phyloP scores from a whole-genome alignment of 345 rosid genomes.

The Raphanus sativus region DNA sequence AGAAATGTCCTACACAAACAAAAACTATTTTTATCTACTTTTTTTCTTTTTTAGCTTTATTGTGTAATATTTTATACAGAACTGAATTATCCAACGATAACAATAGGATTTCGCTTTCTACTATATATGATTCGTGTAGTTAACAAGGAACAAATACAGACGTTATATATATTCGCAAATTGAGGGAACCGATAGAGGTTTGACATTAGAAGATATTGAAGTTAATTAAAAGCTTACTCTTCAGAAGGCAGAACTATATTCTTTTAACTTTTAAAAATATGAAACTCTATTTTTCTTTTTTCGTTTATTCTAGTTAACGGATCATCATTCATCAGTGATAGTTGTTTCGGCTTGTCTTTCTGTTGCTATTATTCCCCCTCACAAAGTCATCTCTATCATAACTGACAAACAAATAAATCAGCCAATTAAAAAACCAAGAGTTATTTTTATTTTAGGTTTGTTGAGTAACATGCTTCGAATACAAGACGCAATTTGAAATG shows the following conservation, averaged over 20 bases:
- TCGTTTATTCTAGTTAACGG: background rate
- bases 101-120: background rate
- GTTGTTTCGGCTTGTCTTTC: background rate
- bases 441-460: background rate
- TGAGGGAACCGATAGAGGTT: background rate
- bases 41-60: background rate
- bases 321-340: background rate
- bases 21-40: background rate
- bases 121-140: background rate
- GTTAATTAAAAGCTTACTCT: background rate
- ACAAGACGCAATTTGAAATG: background rate
- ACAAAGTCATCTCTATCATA: background rate
- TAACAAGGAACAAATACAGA: background rate
- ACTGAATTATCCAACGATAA: constrained; percentile 1
- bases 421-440: background rate
- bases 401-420: background rate
- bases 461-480: background rate
- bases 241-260: background rate
- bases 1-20: constrained; percentile 14
- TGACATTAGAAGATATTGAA: background rate
- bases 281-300: background rate
- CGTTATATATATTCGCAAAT: background rate
- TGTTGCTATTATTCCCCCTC: background rate
- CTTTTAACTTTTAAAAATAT: too few relatives aligned
- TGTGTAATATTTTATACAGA: constrained; percentile 9